Percentiles rank a stretch among this genome's conserved stretches.
Conservation (phyloP, 306 rosid species). For the Canavalia ensiformis region DNA sequence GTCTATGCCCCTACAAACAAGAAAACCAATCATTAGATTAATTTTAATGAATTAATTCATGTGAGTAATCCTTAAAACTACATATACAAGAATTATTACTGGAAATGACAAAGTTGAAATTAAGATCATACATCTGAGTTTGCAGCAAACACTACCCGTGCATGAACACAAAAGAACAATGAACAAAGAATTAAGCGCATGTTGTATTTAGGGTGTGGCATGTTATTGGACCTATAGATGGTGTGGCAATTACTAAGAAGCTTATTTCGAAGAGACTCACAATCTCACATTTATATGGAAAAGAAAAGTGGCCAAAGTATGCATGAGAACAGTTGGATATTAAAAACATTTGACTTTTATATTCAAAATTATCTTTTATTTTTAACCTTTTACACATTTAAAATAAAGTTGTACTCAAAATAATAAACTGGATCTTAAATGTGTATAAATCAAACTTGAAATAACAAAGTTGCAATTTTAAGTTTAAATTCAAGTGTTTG, state of each 20-base stretch:
- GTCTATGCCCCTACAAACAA: slow-evolving; percentile 11
- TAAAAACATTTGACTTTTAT: neutral
- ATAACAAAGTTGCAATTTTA: too few species aligned
- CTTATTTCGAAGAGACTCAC: neutral
- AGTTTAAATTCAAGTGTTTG: too few species aligned
- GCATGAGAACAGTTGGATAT: neutral
- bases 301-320: neutral
- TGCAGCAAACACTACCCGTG: neutral
- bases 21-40: neutral
- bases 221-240: too few species aligned
- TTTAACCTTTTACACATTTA: too few species aligned
- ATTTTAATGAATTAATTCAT: neutral
- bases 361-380: too few species aligned
- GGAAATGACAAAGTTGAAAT: neutral
- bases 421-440: too few species aligned
- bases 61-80: too few species aligned
- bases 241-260: neutral
- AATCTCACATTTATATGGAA: neutral
- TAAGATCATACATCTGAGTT: neutral
- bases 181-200: neutral
- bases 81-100: too few species aligned
- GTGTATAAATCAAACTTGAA: too few species aligned
- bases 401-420: too few species aligned
- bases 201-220: neutral
- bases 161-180: neutral